These are phyloP conservation scores for Phytophthora multivora DNA, from an alignment of 352 stramenopile genomes.

Conservation along the genomic window DNA sequence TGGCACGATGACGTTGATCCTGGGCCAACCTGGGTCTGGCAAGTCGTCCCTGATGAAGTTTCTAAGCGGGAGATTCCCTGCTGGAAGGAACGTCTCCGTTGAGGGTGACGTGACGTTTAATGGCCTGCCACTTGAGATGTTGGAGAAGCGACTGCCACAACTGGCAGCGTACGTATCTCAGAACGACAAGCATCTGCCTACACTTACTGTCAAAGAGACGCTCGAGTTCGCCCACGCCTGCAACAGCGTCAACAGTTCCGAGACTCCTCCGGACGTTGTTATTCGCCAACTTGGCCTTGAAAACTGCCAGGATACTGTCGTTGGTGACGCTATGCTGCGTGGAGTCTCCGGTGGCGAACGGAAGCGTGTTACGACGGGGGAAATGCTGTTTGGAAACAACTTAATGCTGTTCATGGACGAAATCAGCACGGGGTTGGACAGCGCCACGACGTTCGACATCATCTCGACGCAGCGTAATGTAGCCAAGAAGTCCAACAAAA, in stretches of 20 bases:
- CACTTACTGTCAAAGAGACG: constrained; percentile 50
- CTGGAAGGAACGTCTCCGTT: constrained; percentile 15
- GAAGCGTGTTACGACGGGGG: constrained; percentile 22
- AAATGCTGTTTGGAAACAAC: constrained; percentile 29
- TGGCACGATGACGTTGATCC: constrained; percentile 22
- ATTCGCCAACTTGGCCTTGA: constrained; percentile 23
- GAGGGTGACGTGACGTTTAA: constrained; percentile 37
- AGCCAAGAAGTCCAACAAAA: constrained; percentile 41
- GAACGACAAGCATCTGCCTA: constrained; percentile 69
- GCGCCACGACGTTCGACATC: constrained; percentile 35
- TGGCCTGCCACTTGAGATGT: constrained; percentile 5
- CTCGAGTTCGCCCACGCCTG: constrained; percentile 47
- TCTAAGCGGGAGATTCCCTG: constrained; percentile 31
- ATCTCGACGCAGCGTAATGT: constrained; percentile 36
- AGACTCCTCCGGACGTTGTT: constrained; percentile 8
- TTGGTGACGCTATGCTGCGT: constrained; percentile 70
- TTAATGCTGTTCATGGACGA: constrained; percentile 29
- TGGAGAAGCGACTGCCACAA: constrained; percentile 22
- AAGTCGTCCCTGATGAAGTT: constrained; percentile 37
- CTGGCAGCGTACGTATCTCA: constrained; percentile 39
- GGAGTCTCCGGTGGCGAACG: constrained; percentile 77
- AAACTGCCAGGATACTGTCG: constrained; percentile 47
- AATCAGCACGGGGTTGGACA: constrained; percentile 30
- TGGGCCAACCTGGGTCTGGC: constrained; percentile 24
- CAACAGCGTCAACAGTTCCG: constrained; percentile 24